A percentile compares a stretch with the other conserved stretches of the same genome.
These are phyloP conservation scores for Thermothielavioides terrestris DNA, from an alignment of 495 filamentous ascomycete species.

Conservation along the genomic window DNA sequence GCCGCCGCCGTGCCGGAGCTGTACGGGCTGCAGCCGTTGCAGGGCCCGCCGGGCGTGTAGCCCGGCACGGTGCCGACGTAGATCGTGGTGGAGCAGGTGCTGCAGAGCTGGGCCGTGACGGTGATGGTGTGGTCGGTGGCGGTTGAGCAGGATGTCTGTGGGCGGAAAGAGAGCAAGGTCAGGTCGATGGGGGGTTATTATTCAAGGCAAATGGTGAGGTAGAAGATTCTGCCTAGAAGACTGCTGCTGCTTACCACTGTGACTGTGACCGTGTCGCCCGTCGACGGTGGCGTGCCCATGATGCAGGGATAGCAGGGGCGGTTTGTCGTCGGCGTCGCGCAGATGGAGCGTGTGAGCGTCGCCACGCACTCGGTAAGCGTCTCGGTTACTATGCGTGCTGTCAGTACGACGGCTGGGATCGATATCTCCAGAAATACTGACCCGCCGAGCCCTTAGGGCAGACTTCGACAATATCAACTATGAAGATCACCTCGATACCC, in stretches of 20 bases:
- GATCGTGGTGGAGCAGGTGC: conserved; percentile 19
- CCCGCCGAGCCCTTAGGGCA: conserved; percentile 26
- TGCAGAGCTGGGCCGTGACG: conserved; percentile 22
- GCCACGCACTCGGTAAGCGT: conserved; percentile 17
- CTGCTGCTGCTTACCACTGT: conserved; percentile 26
- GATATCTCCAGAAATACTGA: not conserved
- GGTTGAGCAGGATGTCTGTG: conserved; percentile 22
- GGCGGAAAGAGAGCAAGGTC: too few species aligned
- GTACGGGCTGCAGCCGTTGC: conserved; percentile 22
- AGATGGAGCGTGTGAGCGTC: conserved; percentile 33
- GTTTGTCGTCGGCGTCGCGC: conserved; percentile 25
- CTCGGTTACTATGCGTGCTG: conserved; percentile 12
- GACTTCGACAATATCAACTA: conserved; percentile 25
- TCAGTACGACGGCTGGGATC: not conserved
- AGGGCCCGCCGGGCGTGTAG: conserved; percentile 22
- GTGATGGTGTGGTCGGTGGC: conserved; percentile 18
- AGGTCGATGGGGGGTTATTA: too few species aligned
- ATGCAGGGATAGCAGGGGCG: conserved; percentile 34
- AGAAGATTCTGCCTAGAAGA: too few species aligned
- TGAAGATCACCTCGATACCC: conserved; percentile 32
- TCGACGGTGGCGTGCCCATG: conserved; percentile 12
- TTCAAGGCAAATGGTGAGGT: too few species aligned
- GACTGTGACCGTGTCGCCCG: conserved; percentile 25
- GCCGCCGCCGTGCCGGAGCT: not conserved
- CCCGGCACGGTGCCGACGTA: conserved; percentile 26